phyloP scores from a whole-genome alignment of 257 asterid genomes.

The Linaria vulgaris region DNA sequence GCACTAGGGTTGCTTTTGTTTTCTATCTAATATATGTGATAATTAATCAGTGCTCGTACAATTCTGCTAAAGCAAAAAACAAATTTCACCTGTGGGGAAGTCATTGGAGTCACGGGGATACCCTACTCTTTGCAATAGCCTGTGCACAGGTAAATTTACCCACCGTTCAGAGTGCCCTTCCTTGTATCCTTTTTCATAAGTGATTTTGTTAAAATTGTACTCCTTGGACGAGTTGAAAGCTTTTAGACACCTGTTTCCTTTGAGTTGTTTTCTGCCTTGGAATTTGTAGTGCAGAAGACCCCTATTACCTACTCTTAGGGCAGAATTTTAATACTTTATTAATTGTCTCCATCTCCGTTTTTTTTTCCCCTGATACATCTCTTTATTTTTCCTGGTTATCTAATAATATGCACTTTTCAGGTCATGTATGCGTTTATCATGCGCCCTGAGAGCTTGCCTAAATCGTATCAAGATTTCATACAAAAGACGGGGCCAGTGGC shows the following conservation, averaged over 20 bases:
- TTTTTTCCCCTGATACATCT: constrained; percentile 3
- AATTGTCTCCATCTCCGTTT: background rate
- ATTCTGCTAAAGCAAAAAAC: constrained; percentile 96
- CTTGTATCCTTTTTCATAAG: background rate
- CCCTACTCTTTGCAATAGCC: constrained; percentile 88
- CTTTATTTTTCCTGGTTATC: constrained; percentile 19
- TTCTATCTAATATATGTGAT: constrained; percentile 29
- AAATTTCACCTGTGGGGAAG: constrained; percentile 98
- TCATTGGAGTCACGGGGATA: constrained; percentile 99
- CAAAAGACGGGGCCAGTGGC: constrained; percentile 99
- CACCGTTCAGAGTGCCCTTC: constrained; percentile 11
- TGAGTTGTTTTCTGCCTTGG: background rate
- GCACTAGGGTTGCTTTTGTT: constrained; percentile 16
- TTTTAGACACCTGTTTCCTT: constrained; percentile 15
- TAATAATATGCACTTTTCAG: constrained; percentile 41
- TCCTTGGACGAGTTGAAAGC: constrained; percentile 19
- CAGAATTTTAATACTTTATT: background rate
- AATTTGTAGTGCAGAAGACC: constrained; percentile 10
- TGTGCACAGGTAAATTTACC: constrained; percentile 87
- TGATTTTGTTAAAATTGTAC: constrained; percentile 8
- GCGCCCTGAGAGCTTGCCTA: constrained; percentile 99
- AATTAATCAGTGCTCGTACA: constrained; percentile 78
- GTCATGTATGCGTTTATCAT: constrained; percentile 96
- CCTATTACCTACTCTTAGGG: constrained; percentile 12
- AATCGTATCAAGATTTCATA: constrained; percentile 92